A percentile compares a stretch with the other conserved stretches of the same genome.
phyloP scores from a whole-genome alignment of 345 rosid genomes.

The Raphanus sativus region DNA sequence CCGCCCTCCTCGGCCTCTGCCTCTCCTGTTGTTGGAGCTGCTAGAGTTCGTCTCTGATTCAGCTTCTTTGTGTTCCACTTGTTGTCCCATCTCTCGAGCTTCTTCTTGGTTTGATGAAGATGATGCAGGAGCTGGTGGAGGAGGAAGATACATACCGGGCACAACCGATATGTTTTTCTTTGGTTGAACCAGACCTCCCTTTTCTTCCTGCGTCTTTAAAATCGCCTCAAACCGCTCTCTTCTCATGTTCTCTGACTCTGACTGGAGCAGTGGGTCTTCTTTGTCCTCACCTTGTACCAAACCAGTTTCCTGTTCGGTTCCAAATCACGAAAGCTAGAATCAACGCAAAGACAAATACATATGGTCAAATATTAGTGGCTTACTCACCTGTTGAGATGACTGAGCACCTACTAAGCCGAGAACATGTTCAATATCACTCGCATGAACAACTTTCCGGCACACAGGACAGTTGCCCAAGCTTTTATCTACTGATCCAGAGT shows the following conservation, averaged over 20 bases:
- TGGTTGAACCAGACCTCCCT: constrained; percentile 64
- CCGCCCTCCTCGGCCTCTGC: constrained; percentile 4
- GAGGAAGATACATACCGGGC: constrained; percentile 80
- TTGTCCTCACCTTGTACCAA: constrained; percentile 33
- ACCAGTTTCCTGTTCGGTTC: constrained; percentile 39
- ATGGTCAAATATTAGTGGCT: neutral
- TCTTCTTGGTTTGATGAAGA: constrained; percentile 32
- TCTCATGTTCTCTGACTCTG: constrained; percentile 59
- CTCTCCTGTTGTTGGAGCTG: constrained; percentile 38
- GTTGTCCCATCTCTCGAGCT: constrained; percentile 46
- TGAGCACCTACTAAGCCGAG: constrained; percentile 62
- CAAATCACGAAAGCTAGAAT: neutral
- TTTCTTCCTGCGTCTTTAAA: constrained; percentile 62
- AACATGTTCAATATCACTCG: constrained; percentile 77
- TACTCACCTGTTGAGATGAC: constrained; percentile 51
- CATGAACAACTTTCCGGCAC: constrained; percentile 75
- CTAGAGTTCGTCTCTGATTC: constrained; percentile 36
- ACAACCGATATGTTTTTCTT: constrained; percentile 53
- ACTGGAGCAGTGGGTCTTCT: constrained; percentile 44
- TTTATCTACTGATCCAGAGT: constrained; percentile 38
- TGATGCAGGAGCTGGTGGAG: constrained; percentile 39
- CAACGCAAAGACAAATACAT: neutral
- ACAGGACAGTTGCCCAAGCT: constrained; percentile 78
- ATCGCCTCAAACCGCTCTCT: constrained; percentile 65
- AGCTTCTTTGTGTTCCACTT: constrained; percentile 27